phyloP scores from a whole-genome alignment of 192 early-diverging fungal species.

The Irineochytrium annulatum region DNA sequence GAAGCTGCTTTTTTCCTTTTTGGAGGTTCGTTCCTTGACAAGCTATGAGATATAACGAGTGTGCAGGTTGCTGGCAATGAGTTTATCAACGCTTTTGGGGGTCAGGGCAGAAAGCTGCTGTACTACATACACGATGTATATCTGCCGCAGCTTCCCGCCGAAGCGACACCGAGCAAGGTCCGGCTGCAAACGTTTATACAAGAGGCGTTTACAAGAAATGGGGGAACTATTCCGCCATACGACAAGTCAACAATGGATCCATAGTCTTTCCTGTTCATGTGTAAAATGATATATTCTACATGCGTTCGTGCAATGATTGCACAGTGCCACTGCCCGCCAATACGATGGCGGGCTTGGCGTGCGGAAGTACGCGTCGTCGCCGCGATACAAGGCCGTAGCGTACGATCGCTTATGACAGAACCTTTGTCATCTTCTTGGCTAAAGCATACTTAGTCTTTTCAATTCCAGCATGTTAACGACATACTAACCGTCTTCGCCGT shows the following conservation, averaged over 20 bases:
- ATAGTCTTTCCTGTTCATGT: too few species aligned
- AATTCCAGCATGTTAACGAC: too few species aligned
- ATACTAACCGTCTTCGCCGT: slow-evolving; percentile 85
- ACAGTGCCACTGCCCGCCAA: too few species aligned
- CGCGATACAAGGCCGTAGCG: too few species aligned
- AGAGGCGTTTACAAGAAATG: neutral
- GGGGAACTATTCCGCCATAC: neutral
- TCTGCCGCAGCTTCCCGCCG: slow-evolving; percentile 29
- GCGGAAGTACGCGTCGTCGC: too few species aligned
- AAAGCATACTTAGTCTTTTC: too few species aligned
- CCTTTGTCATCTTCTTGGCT: too few species aligned
- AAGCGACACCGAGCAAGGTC: slow-evolving; percentile 1
- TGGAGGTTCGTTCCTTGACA: slow-evolving; percentile 45
- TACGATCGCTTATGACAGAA: too few species aligned
- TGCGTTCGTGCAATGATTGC: too few species aligned
- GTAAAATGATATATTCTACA: too few species aligned
- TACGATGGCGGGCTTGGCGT: too few species aligned
- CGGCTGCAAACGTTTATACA: neutral
- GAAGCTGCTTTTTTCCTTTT: slow-evolving; percentile 51
- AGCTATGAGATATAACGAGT: neutral
- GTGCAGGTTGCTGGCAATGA: slow-evolving; percentile 35
- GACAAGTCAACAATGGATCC: neutral
- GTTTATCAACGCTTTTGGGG: slow-evolving; percentile 34
- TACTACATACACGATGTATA: slow-evolving; percentile 25
- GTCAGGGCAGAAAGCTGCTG: slow-evolving; percentile 45